phyloP scores from a whole-genome alignment of 2,329 filamentous ascomycete genomes.

The Penicillium polonicum region DNA sequence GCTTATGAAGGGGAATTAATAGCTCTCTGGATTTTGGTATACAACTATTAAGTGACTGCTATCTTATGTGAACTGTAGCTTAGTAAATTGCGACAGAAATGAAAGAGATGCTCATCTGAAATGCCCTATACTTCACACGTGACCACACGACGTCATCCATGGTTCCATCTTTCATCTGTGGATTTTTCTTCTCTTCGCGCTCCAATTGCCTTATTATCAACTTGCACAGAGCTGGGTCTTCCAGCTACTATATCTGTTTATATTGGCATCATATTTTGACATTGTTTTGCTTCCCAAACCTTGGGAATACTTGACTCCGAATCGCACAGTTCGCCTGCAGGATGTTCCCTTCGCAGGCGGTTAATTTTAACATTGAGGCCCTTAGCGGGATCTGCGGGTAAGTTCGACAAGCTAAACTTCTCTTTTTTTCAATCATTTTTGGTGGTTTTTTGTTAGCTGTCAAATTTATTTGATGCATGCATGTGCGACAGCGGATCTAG shows the following conservation, averaged over 20 bases:
- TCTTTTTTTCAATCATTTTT: background rate
- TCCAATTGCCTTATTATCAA: conserved; percentile 13
- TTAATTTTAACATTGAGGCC: conserved; percentile 79
- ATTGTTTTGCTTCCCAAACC: background rate
- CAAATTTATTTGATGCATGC: background rate
- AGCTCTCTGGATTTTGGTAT: background rate
- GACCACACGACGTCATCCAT: conserved; percentile 25
- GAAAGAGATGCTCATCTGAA: background rate
- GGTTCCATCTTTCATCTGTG: conserved; percentile 7
- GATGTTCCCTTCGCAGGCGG: conserved; percentile 42
- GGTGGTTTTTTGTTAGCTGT: background rate
- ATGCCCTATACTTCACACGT: conserved; percentile 15
- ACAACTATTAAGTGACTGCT: background rate
- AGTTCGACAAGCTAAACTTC: conserved; percentile 26
- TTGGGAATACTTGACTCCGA: conserved; percentile 5
- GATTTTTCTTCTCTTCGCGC: conserved; percentile 17
- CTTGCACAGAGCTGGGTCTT: conserved; percentile 3
- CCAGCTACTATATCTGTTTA: background rate
- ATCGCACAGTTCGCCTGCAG: conserved; percentile 11
- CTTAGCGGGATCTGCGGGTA: conserved; percentile 89
- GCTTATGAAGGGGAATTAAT: conserved; percentile 15
- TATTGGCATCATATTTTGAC: background rate
- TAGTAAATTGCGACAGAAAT: background rate
- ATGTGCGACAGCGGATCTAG: background rate
- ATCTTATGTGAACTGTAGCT: background rate